Evolutionary conservation across 2,329 filamentous ascomycete species (phyloP), one percentile per base, ranked within the genome.

Genomic region (Aspergillus latus): DNA sequence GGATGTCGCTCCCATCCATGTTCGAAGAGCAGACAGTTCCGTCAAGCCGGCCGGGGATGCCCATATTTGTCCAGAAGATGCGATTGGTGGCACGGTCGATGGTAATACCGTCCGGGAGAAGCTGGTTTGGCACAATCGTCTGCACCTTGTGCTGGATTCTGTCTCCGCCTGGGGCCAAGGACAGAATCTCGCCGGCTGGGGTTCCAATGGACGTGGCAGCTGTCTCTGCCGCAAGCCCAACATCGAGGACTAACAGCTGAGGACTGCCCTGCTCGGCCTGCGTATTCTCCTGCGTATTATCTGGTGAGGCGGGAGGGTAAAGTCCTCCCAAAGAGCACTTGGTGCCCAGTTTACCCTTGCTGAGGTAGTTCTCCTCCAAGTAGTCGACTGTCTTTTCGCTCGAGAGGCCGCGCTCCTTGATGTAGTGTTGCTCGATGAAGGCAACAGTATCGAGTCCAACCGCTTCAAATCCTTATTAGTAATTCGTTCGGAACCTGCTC

Each of bases 61-160:
- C 80, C 80, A 82, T 82, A 60, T 72, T 75, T 5, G 79, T 81
- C 79, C 79, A 82, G 62, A 80, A 82, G 11, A 82, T 68, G 43
- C 73, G 71, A 1, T 69, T 66, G 0, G 61, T 64, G 0, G 62
- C 37, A 0, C 53, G 54, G 16, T 72, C 72, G 7, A 81, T 64
- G 26, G 70, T 74, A n/a, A 82, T 70, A 0, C 80, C 79, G 49
- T 82, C 80, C 1, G 80, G 80, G 5, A 76, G 64, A 5, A 52
- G 44, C 36, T 67, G 62, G 11, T 44, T 52, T 15, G 49, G 54
- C 11, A 63, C 50, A 2, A 68, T 4, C 10, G 8, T 37, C 10
- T 37, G 52, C 0, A 59, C 50, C 6, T 28, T 15, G 10, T 59
- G 56, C 26, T 59, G 49, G 1, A 47, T 50, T 5, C 62, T 60